Evolutionary conservation across 257 asterid species (phyloP), one percentile per base, ranked within the genome.

Genomic region (Misopates orontium): DNA sequence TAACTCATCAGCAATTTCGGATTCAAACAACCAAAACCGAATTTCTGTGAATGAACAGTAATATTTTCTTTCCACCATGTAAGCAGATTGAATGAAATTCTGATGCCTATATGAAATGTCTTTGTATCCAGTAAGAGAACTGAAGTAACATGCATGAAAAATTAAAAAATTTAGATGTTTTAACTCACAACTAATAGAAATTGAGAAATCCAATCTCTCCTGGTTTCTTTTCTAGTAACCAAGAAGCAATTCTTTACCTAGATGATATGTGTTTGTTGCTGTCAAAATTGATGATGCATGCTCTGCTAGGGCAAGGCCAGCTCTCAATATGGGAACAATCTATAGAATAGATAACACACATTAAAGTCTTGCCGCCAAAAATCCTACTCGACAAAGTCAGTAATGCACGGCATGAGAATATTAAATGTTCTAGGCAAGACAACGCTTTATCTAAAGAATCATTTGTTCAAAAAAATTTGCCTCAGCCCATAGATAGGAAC

Each of bases 261-360:
- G 71, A 83, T 94, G 99, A 74, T 86, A 88, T 58, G 85, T 94
- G 60, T 79, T 90, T 60, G 85, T 85, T 17, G 96, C 87, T 1
- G 99, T 96, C 71, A 94, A 81, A 79, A 94, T 64, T 67, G 95
- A 84, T 55, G 96, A 69, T 64, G 96, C 97, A 70, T 90, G 85
- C 79, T 94, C 99, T 12, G 99, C 96, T 76, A 94, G 85, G 64
- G 96, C 99, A 72, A 94, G 95, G 66, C 99, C 99, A 69, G 97
- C 99, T 78, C 99, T 90, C 93, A 94, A 75, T 73, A 94, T 88
- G 67, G 99, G 99, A 77, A 94, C 81, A 72, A 94, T 75, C 99
- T 94, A 90, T 67, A 80, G 65, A 71, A 58, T 78, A 52, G 48
- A 71, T 24, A 49, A 52, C 17, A 49, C 14, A 28, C 4, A 28